Conservation (phyloP, 805 yeast genomes). For the Candida tallmaniae region DNA sequence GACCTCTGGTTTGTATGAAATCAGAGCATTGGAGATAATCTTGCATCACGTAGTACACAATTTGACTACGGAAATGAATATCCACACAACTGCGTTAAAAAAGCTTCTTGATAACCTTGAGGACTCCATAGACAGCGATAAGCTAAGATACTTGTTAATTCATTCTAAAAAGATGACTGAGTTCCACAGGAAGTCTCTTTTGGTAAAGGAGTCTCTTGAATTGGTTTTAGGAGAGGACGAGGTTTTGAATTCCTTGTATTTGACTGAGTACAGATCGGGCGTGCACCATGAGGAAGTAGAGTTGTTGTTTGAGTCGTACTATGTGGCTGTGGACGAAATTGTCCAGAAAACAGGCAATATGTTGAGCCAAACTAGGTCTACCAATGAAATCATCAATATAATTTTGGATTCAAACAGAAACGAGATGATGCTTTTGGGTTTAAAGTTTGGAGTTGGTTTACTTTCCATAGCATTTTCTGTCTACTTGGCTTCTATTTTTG, state of each 20-base stretch:
- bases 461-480: constrained; percentile 78
- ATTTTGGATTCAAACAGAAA: constrained; percentile 92
- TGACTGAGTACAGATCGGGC: constrained; percentile 55
- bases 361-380: constrained; percentile 78
- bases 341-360: constrained; percentile 83
- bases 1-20: constrained; percentile 67
- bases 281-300: constrained; percentile 86
- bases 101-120: constrained; percentile 77
- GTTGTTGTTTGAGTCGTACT: constrained; percentile 83
- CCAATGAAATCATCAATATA: constrained; percentile 93
- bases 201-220: constrained; percentile 80
- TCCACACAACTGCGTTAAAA: constrained; percentile 69
- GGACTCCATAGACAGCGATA: constrained; percentile 72
- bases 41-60: constrained; percentile 75
- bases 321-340: constrained; percentile 86
- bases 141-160: constrained; percentile 70
- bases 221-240: constrained; percentile 87
- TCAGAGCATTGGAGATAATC: constrained; percentile 85
- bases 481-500: constrained; percentile 82
- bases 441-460: constrained; percentile 78
- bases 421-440: constrained; percentile 82
- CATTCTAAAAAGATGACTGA: constrained; percentile 82
- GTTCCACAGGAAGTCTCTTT: constrained; percentile 76
- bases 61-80: constrained; percentile 80
- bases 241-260: constrained; percentile 72